These are phyloP conservation scores for Metarhizium guizhouense DNA, from an alignment of 2,329 filamentous ascomycete species.

Conservation along the genomic window DNA sequence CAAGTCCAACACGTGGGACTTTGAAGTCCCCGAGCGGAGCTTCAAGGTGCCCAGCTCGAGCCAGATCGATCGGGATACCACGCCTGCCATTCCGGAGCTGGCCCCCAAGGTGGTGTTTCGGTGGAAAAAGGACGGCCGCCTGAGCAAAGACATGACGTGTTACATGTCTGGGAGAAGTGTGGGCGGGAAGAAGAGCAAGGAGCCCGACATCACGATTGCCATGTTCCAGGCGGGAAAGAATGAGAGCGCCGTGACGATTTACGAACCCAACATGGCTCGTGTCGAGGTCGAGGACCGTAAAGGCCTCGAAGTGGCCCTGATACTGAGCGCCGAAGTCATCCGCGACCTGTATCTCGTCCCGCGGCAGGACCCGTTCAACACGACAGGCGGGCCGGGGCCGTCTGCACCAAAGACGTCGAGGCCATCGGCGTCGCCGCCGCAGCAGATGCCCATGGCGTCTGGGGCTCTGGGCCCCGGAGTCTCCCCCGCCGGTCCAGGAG, in stretches of 20 bases:
- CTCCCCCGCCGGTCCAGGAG: constrained; percentile 1
- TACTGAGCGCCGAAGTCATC: constrained; percentile 54
- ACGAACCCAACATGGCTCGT: constrained; percentile 84
- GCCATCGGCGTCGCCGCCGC: constrained; percentile 18
- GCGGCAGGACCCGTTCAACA: constrained; percentile 70
- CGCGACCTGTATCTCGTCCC: constrained; percentile 56
- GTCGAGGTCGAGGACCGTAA: constrained; percentile 93
- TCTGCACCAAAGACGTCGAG: neutral
- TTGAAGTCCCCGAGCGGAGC: constrained; percentile 79
- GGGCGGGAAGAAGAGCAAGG: constrained; percentile 71
- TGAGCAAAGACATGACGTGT: constrained; percentile 83
- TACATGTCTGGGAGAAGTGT: constrained; percentile 73
- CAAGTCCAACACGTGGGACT: constrained; percentile 75
- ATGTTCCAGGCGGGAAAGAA: constrained; percentile 65
- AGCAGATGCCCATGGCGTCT: constrained; percentile 17
- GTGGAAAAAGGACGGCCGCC: constrained; percentile 81
- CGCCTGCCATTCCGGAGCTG: constrained; percentile 30
- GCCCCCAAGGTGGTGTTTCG: constrained; percentile 74
- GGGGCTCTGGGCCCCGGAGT: constrained; percentile 26
- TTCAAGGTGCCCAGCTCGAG: constrained; percentile 76
- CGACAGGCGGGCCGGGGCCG: constrained; percentile 34
- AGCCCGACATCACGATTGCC: constrained; percentile 92
- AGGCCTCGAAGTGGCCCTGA: constrained; percentile 75
- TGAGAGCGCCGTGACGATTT: constrained; percentile 66
- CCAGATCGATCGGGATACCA: constrained; percentile 63